Conservation (phyloP, 2,329 filamentous ascomycete genomes). For the Fusarium xylarioides region DNA sequence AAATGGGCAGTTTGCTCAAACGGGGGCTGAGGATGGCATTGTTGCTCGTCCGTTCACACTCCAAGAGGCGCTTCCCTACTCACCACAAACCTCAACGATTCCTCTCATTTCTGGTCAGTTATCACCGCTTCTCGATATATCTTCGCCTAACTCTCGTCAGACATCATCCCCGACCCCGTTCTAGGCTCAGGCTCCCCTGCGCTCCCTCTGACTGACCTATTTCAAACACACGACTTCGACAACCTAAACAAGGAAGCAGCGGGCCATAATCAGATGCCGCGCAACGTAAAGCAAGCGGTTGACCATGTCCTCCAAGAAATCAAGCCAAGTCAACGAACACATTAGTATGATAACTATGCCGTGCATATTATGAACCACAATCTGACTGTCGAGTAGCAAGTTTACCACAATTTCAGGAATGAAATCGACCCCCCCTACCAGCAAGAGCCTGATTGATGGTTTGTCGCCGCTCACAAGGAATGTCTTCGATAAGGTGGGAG, state of each 20-base stretch:
- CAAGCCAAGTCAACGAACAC: conserved; percentile 73
- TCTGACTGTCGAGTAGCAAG: conserved; percentile 55
- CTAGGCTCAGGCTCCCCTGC: conserved; percentile 66
- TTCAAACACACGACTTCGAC: conserved; percentile 67
- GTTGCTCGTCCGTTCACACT: conserved; percentile 66
- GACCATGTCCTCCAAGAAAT: conserved; percentile 80
- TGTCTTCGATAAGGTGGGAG: conserved; percentile 53
- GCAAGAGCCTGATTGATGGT: conserved; percentile 49
- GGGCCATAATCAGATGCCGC: conserved; percentile 65
- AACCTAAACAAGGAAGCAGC: conserved; percentile 76
- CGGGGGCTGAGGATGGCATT: conserved; percentile 39
- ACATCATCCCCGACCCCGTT: conserved; percentile 71
- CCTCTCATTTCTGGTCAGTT: conserved; percentile 77
- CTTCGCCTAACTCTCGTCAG: conserved; percentile 52
- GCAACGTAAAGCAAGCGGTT: conserved; percentile 74
- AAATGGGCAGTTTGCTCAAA: conserved; percentile 47
- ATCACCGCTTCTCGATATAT: not conserved
- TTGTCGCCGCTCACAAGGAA: conserved; percentile 59
- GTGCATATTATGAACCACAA: not conserved
- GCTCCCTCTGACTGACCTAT: conserved; percentile 59
- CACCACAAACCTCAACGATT: conserved; percentile 81
- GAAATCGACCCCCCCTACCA: conserved; percentile 29
- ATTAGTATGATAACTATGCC: conserved; percentile 63
- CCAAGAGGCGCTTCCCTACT: conserved; percentile 82
- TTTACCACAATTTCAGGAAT: conserved; percentile 53